Base-by-base conservation (phyloP, 768 basidiomycete species). In the Crassisporium funariophilum region DNA sequence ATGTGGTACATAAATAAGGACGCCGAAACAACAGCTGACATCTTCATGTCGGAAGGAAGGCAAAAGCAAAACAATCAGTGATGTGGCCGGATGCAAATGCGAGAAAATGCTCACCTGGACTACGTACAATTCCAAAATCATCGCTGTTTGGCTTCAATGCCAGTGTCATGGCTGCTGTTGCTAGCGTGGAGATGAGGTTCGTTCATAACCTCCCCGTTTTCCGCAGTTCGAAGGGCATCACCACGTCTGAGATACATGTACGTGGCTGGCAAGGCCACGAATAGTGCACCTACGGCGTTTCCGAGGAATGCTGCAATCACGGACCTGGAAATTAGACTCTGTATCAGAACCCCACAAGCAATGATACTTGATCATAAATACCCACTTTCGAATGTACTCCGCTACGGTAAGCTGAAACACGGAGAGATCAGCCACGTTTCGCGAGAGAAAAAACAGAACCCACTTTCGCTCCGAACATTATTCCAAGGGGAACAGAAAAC, bases 401-500 rank as follows among this genome's bases (percentile, higher is more conserved):
- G 67, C 78, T 11, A 68, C 66, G 4, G 79, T 76, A 39, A 83
- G 57, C 79, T 82, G 49, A 16, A 40, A 40, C 46, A 25, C 16
- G 27, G 12, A 35, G 15, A 31, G 11, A 29, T 16, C 20, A 17
- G 46, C 47, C 23, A 33, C 4, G 17, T 58, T 41, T 50, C 33
- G 42, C n/a, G 17, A 21, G 11, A 11, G 22, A 15, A n/a, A 15
- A n/a, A 21, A 12, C 13, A 4, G 17, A 35, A 65, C 82, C 55
- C 60, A 86, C 85, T 41, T 79, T 64, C 20, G 84, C 82, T 17
- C 81, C 77, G 56, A 87, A 81, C 76, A 88, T 81, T 24, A 88
- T 86, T 7, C 84, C 75, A 27, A 88, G 61, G 0, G 84, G 84
- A 6, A 88, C 66, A 3, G 80, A 86, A 61, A 82, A 88, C 86